Evolutionary conservation across 352 stramenopile species (phyloP).

Genomic region (Globisporangium irregulare): DNA sequence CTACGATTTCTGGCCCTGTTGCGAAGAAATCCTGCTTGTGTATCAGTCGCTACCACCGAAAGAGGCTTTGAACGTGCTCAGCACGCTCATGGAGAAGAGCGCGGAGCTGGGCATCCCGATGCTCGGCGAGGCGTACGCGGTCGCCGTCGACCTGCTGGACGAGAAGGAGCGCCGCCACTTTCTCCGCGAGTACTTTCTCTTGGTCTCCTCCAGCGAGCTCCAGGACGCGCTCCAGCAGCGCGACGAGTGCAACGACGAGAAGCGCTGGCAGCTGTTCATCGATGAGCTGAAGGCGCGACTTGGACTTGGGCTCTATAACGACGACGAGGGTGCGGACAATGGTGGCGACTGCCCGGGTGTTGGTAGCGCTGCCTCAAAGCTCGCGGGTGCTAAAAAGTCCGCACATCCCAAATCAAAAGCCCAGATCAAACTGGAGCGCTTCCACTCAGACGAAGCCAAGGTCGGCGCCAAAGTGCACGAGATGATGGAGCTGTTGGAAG

Average conservation of each 20-base stretch:
- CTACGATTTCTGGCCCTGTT: conserved; percentile 44
- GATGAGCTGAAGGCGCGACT: conserved; percentile 43
- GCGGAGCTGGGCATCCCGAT: conserved; percentile 33
- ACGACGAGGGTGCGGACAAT: conserved; percentile 4
- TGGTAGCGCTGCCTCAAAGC: not conserved
- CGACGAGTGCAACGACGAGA: conserved; percentile 60
- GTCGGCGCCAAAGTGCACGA: conserved; percentile 50
- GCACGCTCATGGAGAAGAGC: conserved; percentile 35
- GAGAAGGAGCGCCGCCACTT: conserved; percentile 42
- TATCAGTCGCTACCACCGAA: conserved; percentile 34
- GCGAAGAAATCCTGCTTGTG: conserved; percentile 43
- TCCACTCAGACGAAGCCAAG: conserved; percentile 58
- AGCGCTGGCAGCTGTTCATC: conserved; percentile 44
- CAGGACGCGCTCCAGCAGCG: conserved; percentile 45
- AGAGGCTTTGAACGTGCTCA: conserved; percentile 41
- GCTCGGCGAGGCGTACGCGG: conserved; percentile 37
- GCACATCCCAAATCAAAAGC: not conserved
- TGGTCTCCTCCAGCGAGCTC: conserved; percentile 44
- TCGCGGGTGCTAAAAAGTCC: not conserved
- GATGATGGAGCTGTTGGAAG: conserved; percentile 52
- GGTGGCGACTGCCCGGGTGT: conserved; percentile 1
- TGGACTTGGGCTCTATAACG: conserved; percentile 18
- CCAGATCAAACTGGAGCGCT: conserved; percentile 16
- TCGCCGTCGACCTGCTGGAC: conserved; percentile 40
- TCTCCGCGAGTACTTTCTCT: conserved; percentile 57